These are phyloP conservation scores for Apiospora kogelbergensis DNA, from an alignment of 2,329 filamentous ascomycete species.

Conservation along the genomic window DNA sequence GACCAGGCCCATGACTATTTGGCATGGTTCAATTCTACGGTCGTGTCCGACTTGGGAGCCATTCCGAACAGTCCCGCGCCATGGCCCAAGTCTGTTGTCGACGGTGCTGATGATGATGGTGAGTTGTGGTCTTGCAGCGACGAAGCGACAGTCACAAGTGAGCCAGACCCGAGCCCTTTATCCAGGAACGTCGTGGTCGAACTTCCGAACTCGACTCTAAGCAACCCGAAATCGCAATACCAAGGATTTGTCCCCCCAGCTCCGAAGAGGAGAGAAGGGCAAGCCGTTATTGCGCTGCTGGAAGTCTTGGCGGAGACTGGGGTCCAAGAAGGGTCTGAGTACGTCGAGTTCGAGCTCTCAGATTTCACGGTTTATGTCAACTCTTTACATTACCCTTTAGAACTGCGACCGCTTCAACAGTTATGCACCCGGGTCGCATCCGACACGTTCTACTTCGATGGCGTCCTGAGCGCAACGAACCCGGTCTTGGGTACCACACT, in stretches of 20 bases:
- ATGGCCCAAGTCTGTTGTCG: not conserved
- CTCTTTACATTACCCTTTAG: constrained; percentile 34
- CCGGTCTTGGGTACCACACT: not conserved
- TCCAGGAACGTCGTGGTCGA: constrained; percentile 16
- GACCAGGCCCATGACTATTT: not conserved
- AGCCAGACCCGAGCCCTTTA: not conserved
- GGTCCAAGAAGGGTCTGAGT: constrained; percentile 25
- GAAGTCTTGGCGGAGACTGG: constrained; percentile 15
- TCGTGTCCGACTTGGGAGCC: not conserved
- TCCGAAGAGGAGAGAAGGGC: constrained; percentile 26
- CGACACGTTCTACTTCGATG: constrained; percentile 56
- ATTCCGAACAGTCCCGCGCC: not conserved
- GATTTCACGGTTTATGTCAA: constrained; percentile 59
- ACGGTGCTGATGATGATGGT: not conserved
- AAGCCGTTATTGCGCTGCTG: constrained; percentile 32
- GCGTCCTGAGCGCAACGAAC: constrained; percentile 46
- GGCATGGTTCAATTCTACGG: not conserved
- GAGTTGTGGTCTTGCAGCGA: not conserved
- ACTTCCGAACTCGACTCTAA: constrained; percentile 23
- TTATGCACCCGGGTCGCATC: constrained; percentile 40
- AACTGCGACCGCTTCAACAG: constrained; percentile 57
- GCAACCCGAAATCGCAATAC: constrained; percentile 25
- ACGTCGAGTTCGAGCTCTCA: constrained; percentile 52
- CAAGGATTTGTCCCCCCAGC: constrained; percentile 26
- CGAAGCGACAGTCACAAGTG: not conserved